These are phyloP conservation scores for Hypoxylon rubiginosum DNA, from an alignment of 2,329 filamentous ascomycete genomes.

Conservation along the genomic window DNA sequence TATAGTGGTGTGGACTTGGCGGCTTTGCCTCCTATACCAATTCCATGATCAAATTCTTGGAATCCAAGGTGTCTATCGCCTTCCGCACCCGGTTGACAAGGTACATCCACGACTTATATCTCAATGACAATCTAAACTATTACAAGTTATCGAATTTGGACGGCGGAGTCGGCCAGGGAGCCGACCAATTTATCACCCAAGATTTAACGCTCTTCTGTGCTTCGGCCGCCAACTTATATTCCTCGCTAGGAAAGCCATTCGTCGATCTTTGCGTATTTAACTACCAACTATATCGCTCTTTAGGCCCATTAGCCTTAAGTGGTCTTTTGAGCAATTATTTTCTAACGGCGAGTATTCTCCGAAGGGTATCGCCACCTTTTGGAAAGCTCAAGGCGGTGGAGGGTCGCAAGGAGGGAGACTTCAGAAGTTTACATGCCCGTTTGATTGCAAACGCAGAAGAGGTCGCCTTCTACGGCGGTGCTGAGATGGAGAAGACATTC, in stretches of 20 bases:
- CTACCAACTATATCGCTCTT: constrained; percentile 92
- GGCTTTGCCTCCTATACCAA: constrained; percentile 97
- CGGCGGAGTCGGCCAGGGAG: constrained; percentile 89
- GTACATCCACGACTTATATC: constrained; percentile 97
- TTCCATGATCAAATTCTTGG: constrained; percentile 98
- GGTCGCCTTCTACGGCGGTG: constrained; percentile 96
- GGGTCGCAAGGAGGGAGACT: constrained; percentile 94
- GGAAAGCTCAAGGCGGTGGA: constrained; percentile 97
- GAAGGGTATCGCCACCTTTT: constrained; percentile 92
- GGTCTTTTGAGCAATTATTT: constrained; percentile 94
- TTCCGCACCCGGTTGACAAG: constrained; percentile 94
- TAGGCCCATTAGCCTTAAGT: constrained; percentile 88
- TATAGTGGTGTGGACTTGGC: constrained; percentile 89
- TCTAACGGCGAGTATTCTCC: constrained; percentile 89
- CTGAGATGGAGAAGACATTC: constrained; percentile 94
- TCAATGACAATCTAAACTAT: constrained; percentile 95
- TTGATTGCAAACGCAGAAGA: constrained; percentile 98
- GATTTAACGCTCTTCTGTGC: constrained; percentile 96
- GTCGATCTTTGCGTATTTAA: constrained; percentile 99
- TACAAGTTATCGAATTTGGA: constrained; percentile 96
- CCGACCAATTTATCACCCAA: constrained; percentile 97
- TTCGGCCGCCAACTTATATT: constrained; percentile 91
- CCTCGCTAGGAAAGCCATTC: constrained; percentile 95
- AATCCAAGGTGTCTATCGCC: constrained; percentile 97
- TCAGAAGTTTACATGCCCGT: constrained; percentile 89